Evolutionary conservation across 2,329 filamentous ascomycete species (phyloP), one percentile per base, ranked within the genome.

Genomic region (Periconia macrospinosa): DNA sequence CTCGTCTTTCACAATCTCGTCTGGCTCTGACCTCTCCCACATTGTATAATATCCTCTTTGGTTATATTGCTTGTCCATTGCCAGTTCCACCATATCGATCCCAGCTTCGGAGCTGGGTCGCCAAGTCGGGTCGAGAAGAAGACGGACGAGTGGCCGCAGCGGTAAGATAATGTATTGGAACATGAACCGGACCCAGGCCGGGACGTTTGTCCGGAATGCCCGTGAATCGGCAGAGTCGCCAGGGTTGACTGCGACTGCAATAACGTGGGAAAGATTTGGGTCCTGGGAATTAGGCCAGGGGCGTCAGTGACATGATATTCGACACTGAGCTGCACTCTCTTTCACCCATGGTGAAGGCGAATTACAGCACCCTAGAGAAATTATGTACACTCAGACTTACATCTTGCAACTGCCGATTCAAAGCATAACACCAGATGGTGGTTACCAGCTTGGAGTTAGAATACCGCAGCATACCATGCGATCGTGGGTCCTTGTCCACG

Each of bases 391-490:
- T 37, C n/a, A 23, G 17, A 43, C 53, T 52, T 62, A 66, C 67
- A 47, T 54, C 56, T 50, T 65, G 18, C 17, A 71, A 49, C 7
- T 59, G 48, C 18, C 54, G 57, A 44, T 78, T 78, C 11, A 79
- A 56, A 15, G 72, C 68, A 50, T 76, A 71, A 49, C 66, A 69
- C 63, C 74, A 76, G 53, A 70, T 74, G 11, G 74, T 59, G 30
- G 74, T 62, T 6, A 71, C 75, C 1, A 73, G 55, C 56, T 79
- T 79, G 0, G 75, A 70, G 18, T 67, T 74, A 3, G 66, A 75
- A 56, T 79, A 80, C 48, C 73, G 61, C 50, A 75, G 68, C 33
- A 75, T 78, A 2, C 77, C 76, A 2, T 62, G 61, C 3, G 72
- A 75, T 19, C 76, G 67, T 1, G 50, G 18, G 1, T 51, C 27